Percentiles rank a stretch among this genome's conserved stretches.
Conservation (phyloP, 108 stramenopile species). For the Seminavis robusta region DNA sequence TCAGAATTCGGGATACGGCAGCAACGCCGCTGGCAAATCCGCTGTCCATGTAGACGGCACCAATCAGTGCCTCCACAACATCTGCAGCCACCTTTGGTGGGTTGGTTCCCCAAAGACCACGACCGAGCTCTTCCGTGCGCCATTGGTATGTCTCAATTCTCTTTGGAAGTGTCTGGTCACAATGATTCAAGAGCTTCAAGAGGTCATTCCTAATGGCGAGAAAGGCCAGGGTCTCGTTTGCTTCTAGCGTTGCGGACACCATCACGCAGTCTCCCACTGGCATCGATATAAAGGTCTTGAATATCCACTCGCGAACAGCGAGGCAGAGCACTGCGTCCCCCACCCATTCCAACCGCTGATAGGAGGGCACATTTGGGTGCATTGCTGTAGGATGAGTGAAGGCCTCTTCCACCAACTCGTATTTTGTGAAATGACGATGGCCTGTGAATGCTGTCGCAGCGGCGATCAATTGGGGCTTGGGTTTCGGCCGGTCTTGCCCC, state of each 20-base stretch:
- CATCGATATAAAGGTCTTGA: conserved; percentile 10
- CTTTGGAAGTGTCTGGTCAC: conserved; percentile 41
- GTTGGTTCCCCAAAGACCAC: conserved; percentile 59
- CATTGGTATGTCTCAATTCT: conserved; percentile 45
- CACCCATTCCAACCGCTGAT: conserved; percentile 66
- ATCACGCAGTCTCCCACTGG: conserved; percentile 35
- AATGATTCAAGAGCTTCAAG: conserved; percentile 43
- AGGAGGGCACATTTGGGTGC: conserved; percentile 46
- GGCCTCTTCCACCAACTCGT: conserved; percentile 42
- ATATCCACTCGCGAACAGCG: conserved; percentile 51
- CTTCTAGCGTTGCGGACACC: conserved; percentile 42
- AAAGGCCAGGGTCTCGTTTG: conserved; percentile 55
- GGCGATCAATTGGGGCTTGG: background rate
- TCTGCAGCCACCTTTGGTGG: conserved; percentile 61
- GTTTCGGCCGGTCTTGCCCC: conserved; percentile 1
- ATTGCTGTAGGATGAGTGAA: conserved; percentile 56
- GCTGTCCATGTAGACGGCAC: conserved; percentile 44
- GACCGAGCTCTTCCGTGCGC: conserved; percentile 16
- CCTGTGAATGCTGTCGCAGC: conserved; percentile 14
- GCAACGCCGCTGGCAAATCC: conserved; percentile 34
- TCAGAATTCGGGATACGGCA: conserved; percentile 23
- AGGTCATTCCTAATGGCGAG: conserved; percentile 33
- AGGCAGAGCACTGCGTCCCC: conserved; percentile 70
- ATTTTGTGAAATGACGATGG: conserved; percentile 19
- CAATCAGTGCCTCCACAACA: conserved; percentile 58